Percentiles rank a stretch among this genome's conserved stretches.
phyloP scores from a whole-genome alignment of 1,284 basidiomycete genomes.

The Ceratobasidium sp. region DNA sequence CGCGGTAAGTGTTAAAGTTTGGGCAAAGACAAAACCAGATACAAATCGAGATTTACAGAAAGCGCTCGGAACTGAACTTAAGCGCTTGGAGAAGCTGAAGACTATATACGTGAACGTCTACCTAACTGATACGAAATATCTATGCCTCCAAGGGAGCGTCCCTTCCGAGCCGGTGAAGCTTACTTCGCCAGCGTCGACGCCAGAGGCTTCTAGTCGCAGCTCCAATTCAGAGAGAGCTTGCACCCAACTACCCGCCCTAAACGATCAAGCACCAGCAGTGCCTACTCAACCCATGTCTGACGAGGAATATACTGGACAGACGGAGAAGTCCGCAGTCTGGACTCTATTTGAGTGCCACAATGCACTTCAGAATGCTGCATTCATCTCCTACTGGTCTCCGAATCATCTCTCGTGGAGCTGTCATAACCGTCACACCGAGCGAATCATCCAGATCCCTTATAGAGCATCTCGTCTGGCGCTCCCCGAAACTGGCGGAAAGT shows the following conservation, averaged over 20 bases:
- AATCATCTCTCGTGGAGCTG: conserved; percentile 27
- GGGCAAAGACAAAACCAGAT: background rate
- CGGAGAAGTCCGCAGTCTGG: conserved; percentile 7
- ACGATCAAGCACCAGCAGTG: background rate
- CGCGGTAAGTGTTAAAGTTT: conserved; percentile 8
- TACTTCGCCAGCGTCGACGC: background rate
- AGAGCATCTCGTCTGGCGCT: background rate
- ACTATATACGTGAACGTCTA: conserved; percentile 43
- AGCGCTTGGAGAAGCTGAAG: conserved; percentile 10
- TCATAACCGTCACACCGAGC: background rate
- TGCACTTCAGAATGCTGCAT: conserved; percentile 5
- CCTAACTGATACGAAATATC: conserved; percentile 37
- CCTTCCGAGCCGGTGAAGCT: background rate
- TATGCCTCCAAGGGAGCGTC: background rate
- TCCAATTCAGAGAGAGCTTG: background rate
- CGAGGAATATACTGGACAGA: background rate
- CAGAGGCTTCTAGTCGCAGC: background rate
- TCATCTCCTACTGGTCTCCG: conserved; percentile 34
- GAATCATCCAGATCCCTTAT: background rate
- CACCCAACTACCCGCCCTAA: background rate
- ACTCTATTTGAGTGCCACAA: conserved; percentile 26
- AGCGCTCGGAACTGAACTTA: conserved; percentile 24
- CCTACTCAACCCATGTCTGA: background rate
- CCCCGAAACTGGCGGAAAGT: background rate
- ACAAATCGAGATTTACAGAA: conserved; percentile 12